These are phyloP conservation scores for Trametes sanguinea DNA, from an alignment of 768 basidiomycete species.

Conservation along the genomic window DNA sequence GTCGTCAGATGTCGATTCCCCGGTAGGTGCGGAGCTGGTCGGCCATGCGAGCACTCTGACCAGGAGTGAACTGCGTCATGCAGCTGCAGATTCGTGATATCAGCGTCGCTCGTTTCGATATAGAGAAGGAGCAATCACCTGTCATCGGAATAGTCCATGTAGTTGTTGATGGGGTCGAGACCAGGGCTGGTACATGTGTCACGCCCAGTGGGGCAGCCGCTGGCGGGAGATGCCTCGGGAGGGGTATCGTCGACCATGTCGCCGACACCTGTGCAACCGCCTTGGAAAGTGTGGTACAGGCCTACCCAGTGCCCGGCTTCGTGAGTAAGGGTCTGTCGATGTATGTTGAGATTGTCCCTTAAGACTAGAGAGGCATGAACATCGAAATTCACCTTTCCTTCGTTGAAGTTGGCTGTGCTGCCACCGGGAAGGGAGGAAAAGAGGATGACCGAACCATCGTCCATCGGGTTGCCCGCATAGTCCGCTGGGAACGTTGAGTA, in stretches of 20 bases:
- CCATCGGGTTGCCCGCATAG: conserved; percentile 40
- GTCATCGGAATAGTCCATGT: conserved; percentile 57
- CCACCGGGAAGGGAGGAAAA: conserved; percentile 44
- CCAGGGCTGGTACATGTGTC: conserved; percentile 33
- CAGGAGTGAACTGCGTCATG: conserved; percentile 51
- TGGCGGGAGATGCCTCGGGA: conserved; percentile 45
- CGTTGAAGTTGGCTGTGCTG: conserved; percentile 42
- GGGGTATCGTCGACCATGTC: conserved; percentile 51
- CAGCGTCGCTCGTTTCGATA: not conserved
- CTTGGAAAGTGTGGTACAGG: conserved; percentile 61
- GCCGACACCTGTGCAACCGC: conserved; percentile 43
- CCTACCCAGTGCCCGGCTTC: conserved; percentile 64
- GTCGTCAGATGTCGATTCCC: conserved; percentile 30
- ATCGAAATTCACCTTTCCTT: conserved; percentile 24
- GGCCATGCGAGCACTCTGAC: conserved; percentile 42
- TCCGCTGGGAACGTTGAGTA: conserved; percentile 54
- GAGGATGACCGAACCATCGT: conserved; percentile 50
- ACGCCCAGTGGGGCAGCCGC: conserved; percentile 38
- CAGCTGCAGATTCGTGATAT: conserved; percentile 32
- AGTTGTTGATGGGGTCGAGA: conserved; percentile 50
- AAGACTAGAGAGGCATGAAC: no score
- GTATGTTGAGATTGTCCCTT: not conserved
- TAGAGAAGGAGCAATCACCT: conserved; percentile 8
- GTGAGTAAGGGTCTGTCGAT: conserved; percentile 48
- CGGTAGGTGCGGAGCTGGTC: conserved; percentile 49